Evolutionary conservation across 108 stramenopile genomes (phyloP), one percentile per base, ranked within the genome.

Genomic region (Phaeodactylum tricornutum): DNA sequence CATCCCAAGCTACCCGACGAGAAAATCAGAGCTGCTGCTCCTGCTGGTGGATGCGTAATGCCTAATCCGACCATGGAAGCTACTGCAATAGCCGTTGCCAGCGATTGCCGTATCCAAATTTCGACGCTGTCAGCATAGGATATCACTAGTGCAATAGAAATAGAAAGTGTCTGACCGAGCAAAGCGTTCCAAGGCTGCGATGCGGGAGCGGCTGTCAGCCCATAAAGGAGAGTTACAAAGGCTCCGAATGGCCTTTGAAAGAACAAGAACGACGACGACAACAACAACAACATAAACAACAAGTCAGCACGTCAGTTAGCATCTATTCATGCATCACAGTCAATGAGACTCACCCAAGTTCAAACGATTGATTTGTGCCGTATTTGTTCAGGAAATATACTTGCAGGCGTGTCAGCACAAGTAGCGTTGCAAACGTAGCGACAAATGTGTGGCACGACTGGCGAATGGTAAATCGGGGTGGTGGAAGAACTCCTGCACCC

Each of bases 181-280:
- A 74, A 21, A 12, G 53, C 53, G 41, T 56, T 66, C 1, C 67
- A 29, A 5, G 72, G 72, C 39, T 74, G 72, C 14, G 48, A 37
- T 7, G 72, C 67, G 1, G 72, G 72, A 9, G 72, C 72, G n/a
- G 64, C 49, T 32, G 72, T 66, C 8, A 74, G 31, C 29, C 58
- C 57, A 33, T 59, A 74, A 12, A 62, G 67, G 24, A 74, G 29
- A 9, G 64, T 65, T 26, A 68, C 59, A 0, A 74, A 28, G 0
- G 72, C 72, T 0, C 67, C 72, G 0, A 66, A 50, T 12, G 72
- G 67, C 8, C n/a, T n/a, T n/a, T n/a, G n/a, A n/a, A n/a, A n/a
- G n/a, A n/a, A n/a, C n/a, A n/a, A n/a, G n/a, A n/a, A n/a, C n/a
- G n/a, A n/a, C n/a, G n/a, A n/a, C n/a, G n/a, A n/a, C n/a, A n/a